These are phyloP conservation scores for Paxillus involutus DNA, from an alignment of 768 basidiomycete species.

Conservation along the genomic window DNA sequence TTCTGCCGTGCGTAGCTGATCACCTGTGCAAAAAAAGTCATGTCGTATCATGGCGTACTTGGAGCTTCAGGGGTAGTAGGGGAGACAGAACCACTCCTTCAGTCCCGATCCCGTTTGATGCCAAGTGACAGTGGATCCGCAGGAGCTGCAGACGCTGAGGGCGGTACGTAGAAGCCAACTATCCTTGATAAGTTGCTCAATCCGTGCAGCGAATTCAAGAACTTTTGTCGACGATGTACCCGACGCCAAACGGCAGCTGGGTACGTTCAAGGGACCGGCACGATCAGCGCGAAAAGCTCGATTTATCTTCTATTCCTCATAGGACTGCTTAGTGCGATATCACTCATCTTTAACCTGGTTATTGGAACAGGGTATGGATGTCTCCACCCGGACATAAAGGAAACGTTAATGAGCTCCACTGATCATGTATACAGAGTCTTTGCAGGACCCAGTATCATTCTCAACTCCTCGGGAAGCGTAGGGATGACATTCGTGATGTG, in stretches of 20 bases:
- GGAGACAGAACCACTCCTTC: constrained; percentile 18
- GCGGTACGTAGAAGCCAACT: constrained; percentile 10
- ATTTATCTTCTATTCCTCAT: background rate
- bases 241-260: constrained; percentile 47
- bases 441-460: constrained; percentile 66
- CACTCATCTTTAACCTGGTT: constrained; percentile 75
- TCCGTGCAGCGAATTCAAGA: constrained; percentile 1
- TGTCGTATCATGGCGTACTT: too few relatives aligned
- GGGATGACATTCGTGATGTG: constrained; percentile 70
- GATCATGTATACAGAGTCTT: constrained; percentile 52
- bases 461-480: constrained; percentile 67
- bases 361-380: constrained; percentile 65
- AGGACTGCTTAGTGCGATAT: constrained; percentile 48
- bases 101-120: background rate
- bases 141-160: background rate
- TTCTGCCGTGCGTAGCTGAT: too few relatives aligned
- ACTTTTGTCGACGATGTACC: constrained; percentile 46
- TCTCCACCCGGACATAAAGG: background rate
- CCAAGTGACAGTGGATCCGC: background rate
- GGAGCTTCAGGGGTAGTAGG: too few relatives aligned
- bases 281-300: background rate
- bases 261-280: constrained; percentile 34
- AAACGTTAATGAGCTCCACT: background rate
- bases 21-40: too few relatives aligned
- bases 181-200: background rate